Conservation (phyloP, 2,329 filamentous ascomycete species). For the Polychaeton citri region DNA sequence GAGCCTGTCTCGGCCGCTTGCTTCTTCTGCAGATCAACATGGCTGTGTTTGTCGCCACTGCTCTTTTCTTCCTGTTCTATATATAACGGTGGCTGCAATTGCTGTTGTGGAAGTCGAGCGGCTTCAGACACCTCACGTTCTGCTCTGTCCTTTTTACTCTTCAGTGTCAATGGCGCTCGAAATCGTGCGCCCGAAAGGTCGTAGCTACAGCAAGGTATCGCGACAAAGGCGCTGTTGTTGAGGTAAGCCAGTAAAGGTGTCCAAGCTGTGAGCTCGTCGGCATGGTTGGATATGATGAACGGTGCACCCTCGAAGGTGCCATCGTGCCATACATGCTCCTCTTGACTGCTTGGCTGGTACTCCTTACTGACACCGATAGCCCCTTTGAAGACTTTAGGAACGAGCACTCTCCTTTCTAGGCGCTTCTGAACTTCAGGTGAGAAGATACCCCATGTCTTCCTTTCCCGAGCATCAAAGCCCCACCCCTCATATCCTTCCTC, state of each 20-base stretch:
- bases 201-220: slow-evolving; percentile 93
- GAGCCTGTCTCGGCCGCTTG: slow-evolving; percentile 23
- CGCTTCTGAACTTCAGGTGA: slow-evolving; percentile 32
- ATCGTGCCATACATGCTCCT: slow-evolving; percentile 23
- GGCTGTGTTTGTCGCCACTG: not conserved
- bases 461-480: slow-evolving; percentile 79
- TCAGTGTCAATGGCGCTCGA: slow-evolving; percentile 39
- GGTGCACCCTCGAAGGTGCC: slow-evolving; percentile 58
- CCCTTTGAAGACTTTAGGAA: slow-evolving; percentile 38
- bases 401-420: slow-evolving; percentile 47
- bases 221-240: slow-evolving; percentile 69
- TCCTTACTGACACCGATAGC: not conserved
- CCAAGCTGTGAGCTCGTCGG: slow-evolving; percentile 92
- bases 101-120: slow-evolving; percentile 12
- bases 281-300: slow-evolving; percentile 95
- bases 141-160: slow-evolving; percentile 7
- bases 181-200: slow-evolving; percentile 62
- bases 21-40: slow-evolving; percentile 1
- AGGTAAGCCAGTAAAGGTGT: slow-evolving; percentile 75
- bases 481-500: slow-evolving; percentile 72
- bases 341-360: slow-evolving; percentile 1
- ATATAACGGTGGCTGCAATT: not conserved
- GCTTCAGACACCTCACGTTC: slow-evolving; percentile 1
- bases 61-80: not conserved
- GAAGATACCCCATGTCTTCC: slow-evolving; percentile 77